Evolutionary conservation across 1,139 yeast genomes (phyloP).

Genomic region (Pichia sp.): DNA sequence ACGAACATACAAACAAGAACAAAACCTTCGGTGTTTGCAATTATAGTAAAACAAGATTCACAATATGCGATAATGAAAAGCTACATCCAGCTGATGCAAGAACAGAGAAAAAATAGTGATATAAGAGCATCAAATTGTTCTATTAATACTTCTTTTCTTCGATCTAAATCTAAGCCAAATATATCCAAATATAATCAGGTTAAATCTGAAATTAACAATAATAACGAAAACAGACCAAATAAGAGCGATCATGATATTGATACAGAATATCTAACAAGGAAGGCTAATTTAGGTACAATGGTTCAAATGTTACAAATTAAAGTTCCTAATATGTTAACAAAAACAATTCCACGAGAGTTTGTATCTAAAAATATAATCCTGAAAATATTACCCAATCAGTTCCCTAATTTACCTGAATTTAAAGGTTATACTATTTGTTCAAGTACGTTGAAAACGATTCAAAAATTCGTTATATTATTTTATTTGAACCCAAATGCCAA

Average conservation of each 20-base stretch:
- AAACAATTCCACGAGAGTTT: constrained; percentile 43
- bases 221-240: too few species aligned
- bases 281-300: constrained; percentile 58
- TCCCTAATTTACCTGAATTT: constrained; percentile 53
- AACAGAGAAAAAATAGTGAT: too few species aligned
- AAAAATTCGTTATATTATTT: constrained; percentile 47
- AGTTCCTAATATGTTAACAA: constrained; percentile 53
- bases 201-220: too few species aligned
- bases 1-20: too few species aligned
- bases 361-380: constrained; percentile 50
- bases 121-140: too few species aligned
- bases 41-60: too few species aligned
- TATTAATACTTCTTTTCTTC: too few species aligned
- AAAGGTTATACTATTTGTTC: constrained; percentile 39
- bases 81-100: too few species aligned
- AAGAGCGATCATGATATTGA: background rate
- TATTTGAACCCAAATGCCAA: constrained; percentile 45
- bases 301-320: constrained; percentile 44
- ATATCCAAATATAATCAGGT: too few species aligned
- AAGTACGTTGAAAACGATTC: constrained; percentile 44
- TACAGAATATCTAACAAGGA: constrained; percentile 21
- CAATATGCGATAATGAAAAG: too few species aligned
- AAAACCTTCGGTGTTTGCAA: too few species aligned
- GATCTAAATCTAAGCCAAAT: too few species aligned
- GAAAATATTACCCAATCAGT: constrained; percentile 57